Evolutionary conservation across 2,329 filamentous ascomycete species (phyloP).

Genomic region (Penicillium sp.): DNA sequence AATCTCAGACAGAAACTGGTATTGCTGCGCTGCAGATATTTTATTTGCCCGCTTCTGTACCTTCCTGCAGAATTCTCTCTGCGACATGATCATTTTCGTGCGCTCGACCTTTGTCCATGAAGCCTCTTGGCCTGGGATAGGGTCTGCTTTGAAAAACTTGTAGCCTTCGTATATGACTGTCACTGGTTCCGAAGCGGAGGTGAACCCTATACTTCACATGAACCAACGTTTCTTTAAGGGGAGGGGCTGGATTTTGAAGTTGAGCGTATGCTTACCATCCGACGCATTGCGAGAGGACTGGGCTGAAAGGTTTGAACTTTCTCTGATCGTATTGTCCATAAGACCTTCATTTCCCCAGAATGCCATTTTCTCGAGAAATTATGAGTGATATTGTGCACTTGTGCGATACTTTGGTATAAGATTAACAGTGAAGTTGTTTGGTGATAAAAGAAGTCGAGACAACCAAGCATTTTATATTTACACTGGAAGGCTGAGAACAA

Average conservation of each 20-base stretch:
- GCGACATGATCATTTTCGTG: conserved; percentile 32
- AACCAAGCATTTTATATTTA: too few relatives aligned
- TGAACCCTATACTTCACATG: not conserved
- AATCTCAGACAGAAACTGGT: conserved; percentile 26
- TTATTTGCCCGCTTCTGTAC: conserved; percentile 33
- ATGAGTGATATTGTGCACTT: not conserved
- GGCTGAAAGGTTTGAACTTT: not conserved
- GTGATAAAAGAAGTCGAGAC: not conserved
- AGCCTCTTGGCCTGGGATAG: conserved; percentile 28
- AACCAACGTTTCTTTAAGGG: not conserved
- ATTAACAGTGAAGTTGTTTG: not conserved
- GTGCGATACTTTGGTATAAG: not conserved
- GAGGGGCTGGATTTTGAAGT: not conserved
- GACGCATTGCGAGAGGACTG: not conserved
- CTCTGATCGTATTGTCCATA: not conserved
- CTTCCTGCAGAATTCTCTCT: conserved; percentile 31
- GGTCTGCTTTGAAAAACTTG: conserved; percentile 36
- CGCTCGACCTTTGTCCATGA: conserved; percentile 33
- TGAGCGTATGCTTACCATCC: not conserved
- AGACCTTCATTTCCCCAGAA: not conserved
- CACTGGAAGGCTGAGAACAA: too few relatives aligned
- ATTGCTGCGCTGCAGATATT: conserved; percentile 28
- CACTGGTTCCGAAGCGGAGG: not conserved
- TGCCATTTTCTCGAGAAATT: not conserved
- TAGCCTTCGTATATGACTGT: conserved; percentile 34